Conservation (phyloP, 1,284 basidiomycete genomes). For the Fomitopsis pinicola region DNA sequence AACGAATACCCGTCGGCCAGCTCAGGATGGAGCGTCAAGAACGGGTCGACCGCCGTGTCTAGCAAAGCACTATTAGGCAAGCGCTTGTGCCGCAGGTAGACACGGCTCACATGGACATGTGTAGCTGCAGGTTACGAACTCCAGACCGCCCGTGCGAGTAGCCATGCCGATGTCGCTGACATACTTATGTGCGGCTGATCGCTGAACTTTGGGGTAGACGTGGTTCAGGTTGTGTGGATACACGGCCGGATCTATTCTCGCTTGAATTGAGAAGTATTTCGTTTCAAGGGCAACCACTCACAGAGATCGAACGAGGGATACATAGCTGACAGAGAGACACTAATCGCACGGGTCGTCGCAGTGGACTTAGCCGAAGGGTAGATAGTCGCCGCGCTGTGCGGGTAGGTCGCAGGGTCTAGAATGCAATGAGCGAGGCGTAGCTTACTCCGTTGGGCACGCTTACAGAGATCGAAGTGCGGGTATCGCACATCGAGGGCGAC, state of each 20-base stretch:
- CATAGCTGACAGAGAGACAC: background rate
- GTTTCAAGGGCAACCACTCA: background rate
- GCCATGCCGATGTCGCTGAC: background rate
- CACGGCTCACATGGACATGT: constrained; percentile 10
- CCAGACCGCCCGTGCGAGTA: background rate
- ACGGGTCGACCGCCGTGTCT: constrained; percentile 14
- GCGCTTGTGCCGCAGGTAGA: background rate
- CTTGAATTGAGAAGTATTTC: background rate
- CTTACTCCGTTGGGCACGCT: background rate
- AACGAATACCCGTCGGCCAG: background rate
- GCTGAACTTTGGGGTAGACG: constrained; percentile 13
- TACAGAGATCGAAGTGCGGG: constrained; percentile 17
- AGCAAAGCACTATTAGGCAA: background rate
- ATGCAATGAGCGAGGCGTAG: background rate
- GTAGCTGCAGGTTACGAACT: background rate
- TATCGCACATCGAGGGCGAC: constrained; percentile 5
- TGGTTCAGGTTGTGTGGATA: constrained; percentile 19
- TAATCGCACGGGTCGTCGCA: background rate
- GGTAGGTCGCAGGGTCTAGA: constrained; percentile 18
- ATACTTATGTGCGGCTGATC: no score
- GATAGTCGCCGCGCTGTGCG: constrained; percentile 2
- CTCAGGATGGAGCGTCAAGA: constrained; percentile 5
- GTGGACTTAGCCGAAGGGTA: background rate
- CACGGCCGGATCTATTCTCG: constrained; percentile 16
- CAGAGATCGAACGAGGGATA: constrained; percentile 7